Percentiles rank a stretch among this genome's conserved stretches.
Conservation (phyloP, 2,329 filamentous ascomycete species). For the Geoglossum cookeanum region DNA sequence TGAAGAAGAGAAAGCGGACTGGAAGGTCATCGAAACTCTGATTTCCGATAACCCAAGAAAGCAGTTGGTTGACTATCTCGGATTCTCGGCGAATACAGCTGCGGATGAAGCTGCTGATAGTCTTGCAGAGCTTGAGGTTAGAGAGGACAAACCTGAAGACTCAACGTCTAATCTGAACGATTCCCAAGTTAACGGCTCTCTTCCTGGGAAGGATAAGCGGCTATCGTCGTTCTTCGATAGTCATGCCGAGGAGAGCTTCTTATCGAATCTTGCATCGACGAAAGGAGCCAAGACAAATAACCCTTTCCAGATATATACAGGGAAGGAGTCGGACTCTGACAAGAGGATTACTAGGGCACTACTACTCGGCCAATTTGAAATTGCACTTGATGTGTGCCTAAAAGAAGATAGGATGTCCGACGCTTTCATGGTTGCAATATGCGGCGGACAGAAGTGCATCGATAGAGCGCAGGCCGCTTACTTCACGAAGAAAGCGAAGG, state of each 20-base stretch:
- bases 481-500: conserved; percentile 60
- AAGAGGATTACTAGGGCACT: conserved; percentile 72
- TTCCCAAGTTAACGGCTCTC: conserved; percentile 18
- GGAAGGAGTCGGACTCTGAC: conserved; percentile 67
- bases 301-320: conserved; percentile 76
- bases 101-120: conserved; percentile 31
- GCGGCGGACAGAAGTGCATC: conserved; percentile 78
- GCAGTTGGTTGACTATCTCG: conserved; percentile 73
- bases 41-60: conserved; percentile 71
- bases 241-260: conserved; percentile 61
- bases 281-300: conserved; percentile 88
- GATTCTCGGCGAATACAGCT: conserved; percentile 42
- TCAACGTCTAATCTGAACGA: not conserved
- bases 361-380: conserved; percentile 78
- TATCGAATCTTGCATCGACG: conserved; percentile 65
- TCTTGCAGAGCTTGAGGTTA: conserved; percentile 22
- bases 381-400: conserved; percentile 73
- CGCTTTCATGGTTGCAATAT: conserved; percentile 95
- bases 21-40: conserved; percentile 82
- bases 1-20: conserved; percentile 88
- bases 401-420: conserved; percentile 82
- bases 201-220: conserved; percentile 38
- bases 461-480: conserved; percentile 89
- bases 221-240: conserved; percentile 67
- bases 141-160: conserved; percentile 8